These are phyloP conservation scores for Boletales sp. DNA, from an alignment of 768 basidiomycete genomes.

Conservation along the genomic window DNA sequence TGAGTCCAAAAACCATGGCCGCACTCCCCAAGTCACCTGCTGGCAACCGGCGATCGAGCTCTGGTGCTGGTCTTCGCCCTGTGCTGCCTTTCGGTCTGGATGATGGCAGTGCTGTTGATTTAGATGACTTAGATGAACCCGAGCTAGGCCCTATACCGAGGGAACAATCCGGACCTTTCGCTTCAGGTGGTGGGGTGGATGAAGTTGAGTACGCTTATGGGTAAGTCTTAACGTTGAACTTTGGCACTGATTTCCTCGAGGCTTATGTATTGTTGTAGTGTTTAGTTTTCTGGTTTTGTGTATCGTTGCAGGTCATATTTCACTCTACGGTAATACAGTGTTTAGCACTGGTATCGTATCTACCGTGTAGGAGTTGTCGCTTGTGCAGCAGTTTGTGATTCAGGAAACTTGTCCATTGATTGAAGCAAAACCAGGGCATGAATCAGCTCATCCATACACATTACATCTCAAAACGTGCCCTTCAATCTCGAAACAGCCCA, in stretches of 20 bases:
- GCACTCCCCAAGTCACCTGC: conserved; percentile 90
- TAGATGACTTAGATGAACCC: conserved; percentile 68
- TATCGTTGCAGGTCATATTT: too few relatives aligned
- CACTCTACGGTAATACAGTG: too few relatives aligned
- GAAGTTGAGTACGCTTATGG: conserved; percentile 89
- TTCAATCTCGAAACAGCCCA: conserved; percentile 69
- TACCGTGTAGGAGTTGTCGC: too few relatives aligned
- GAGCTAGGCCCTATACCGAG: conserved; percentile 76
- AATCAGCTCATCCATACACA: background rate
- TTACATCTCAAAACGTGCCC: conserved; percentile 38
- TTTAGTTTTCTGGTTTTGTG: conserved; percentile 8
- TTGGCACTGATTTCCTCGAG: background rate
- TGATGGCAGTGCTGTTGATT: conserved; percentile 67
- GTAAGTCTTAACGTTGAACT: conserved; percentile 38
- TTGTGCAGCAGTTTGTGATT: too few relatives aligned
- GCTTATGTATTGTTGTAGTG: conserved; percentile 19
- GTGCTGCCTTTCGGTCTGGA: conserved; percentile 76
- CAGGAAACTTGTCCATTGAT: too few relatives aligned
- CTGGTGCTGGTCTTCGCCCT: conserved; percentile 80
- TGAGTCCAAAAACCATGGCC: conserved; percentile 95
- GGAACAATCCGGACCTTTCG: conserved; percentile 69
- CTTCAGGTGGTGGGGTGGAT: conserved; percentile 78
- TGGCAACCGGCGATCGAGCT: conserved; percentile 75
- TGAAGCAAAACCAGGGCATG: background rate
- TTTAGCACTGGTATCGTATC: too few relatives aligned